A percentile compares a stretch with the other conserved stretches of the same genome.
Evolutionary conservation across 352 stramenopile species (phyloP).

Genomic region (Aphanomyces astaci): DNA sequence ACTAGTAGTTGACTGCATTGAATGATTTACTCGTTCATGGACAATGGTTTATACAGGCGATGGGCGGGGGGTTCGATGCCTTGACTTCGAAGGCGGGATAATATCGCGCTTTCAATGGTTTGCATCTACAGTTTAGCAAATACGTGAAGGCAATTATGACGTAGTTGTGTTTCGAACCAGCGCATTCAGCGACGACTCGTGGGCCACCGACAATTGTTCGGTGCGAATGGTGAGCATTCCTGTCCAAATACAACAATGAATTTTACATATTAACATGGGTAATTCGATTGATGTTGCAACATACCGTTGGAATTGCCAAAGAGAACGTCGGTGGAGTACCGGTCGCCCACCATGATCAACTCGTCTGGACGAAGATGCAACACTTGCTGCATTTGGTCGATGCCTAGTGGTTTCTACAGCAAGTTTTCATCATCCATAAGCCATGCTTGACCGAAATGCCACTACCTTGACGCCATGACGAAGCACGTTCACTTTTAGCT

Average conservation of each 20-base stretch:
- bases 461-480: conserved; percentile 86
- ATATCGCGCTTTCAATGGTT: neutral
- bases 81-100: neutral
- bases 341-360: conserved; percentile 95
- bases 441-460: no score
- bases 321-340: conserved; percentile 95
- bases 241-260: no score
- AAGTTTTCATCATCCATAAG: neutral
- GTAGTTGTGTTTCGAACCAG: conserved; percentile 26
- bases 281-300: neutral
- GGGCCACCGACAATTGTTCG: conserved; percentile 61
- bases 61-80: neutral
- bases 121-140: neutral
- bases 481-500: conserved; percentile 81
- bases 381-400: conserved; percentile 79
- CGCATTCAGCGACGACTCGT: conserved; percentile 57
- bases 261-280: no score
- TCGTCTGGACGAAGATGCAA: conserved; percentile 69
- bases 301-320: conserved; percentile 94
- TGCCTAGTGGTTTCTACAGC: conserved; percentile 83
- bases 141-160: no score
- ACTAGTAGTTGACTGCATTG: no score
- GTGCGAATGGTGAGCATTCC: conserved; percentile 95
- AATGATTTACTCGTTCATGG: no score
- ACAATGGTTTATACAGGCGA: neutral